Base-by-base conservation (phyloP, 1,284 basidiomycete genomes). In the Phenoliferia sp. region DNA sequence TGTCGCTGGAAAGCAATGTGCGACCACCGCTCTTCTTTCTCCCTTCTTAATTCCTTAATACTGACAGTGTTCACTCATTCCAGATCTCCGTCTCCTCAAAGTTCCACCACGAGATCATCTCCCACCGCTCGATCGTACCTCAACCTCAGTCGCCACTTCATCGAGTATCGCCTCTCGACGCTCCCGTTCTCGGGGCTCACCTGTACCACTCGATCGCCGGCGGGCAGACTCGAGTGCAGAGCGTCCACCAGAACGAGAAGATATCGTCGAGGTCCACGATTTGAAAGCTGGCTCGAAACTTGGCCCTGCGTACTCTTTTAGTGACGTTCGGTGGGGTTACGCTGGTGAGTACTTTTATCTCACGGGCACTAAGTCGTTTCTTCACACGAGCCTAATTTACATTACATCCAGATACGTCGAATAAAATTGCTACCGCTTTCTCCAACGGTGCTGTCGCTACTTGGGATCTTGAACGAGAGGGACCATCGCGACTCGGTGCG, bases 281-380 rank as follows among this genome's bases (percentile, higher is more conserved):
- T 63, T 72, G 22, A 56, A 64, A 33, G 0, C 22, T 0, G 68
- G 64, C 22, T 64, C 70, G 33, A 26, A 65, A 29, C 67, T 73
- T 32, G 67, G 70, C 1, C 63, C 70, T 5, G 62, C 64, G 2
- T 68, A 64, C 44, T 36, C 72, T 1, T 72, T 73, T 57, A 65
- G 34, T 22, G 70, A 73, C 12, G 68, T 73, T 16, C 44, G 63
- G n/a, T 73, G 72, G 72, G 72, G 72, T 0, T 73, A 69, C 31
- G 72, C 62, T 16, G 70, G 66, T 65, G 7, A 2, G 63, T 35
- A 16, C 52, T 44, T 29, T 5, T 61, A 15, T 33, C n/a, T n/a
- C n/a, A n/a, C 2, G 19, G 22, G 22, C 15, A 39, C 62, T 22
- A 10, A 29, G 22, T 44, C 12, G 35, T 22, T 39, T n/a, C n/a